Conservation (phyloP, 495 filamentous ascomycete species). For the Hypoxylon cercidicola region DNA sequence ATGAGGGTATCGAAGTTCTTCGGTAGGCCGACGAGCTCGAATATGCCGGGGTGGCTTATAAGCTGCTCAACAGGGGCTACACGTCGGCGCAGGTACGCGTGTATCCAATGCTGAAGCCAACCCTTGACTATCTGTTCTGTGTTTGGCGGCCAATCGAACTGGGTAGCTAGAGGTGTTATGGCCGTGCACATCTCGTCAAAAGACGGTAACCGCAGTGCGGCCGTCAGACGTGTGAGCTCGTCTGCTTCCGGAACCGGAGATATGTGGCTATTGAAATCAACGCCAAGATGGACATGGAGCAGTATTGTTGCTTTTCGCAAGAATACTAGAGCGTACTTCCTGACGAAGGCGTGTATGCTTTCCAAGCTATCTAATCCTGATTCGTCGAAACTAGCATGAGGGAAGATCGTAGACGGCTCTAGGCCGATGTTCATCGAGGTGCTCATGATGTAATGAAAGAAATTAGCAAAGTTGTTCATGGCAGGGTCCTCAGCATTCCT, state of each 20-base stretch:
- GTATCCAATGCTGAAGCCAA: conserved; percentile 77
- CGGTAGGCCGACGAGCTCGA: conserved; percentile 91
- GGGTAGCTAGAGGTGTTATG: conserved; percentile 52
- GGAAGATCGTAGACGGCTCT: conserved; percentile 17
- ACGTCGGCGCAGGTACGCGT: conserved; percentile 23
- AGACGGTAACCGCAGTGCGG: conserved; percentile 76
- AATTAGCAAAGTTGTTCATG: conserved; percentile 56
- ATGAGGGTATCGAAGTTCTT: conserved; percentile 92
- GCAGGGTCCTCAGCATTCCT: conserved; percentile 47
- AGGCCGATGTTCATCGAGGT: conserved; percentile 43
- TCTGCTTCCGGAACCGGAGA: conserved; percentile 71
- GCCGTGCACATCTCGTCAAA: conserved; percentile 78
- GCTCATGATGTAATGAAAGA: conserved; percentile 50
- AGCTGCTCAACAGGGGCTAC: conserved; percentile 49
- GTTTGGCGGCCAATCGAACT: conserved; percentile 53
- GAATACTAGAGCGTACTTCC: conserved; percentile 88
- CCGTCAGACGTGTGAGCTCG: conserved; percentile 85
- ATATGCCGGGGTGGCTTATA: conserved; percentile 83
- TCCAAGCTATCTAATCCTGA: conserved; percentile 54
- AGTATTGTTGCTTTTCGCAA: conserved; percentile 86
- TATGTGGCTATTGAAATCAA: conserved; percentile 83
- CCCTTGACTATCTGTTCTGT: conserved; percentile 66
- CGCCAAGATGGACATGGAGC: conserved; percentile 85
- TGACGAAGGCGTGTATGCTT: conserved; percentile 61
- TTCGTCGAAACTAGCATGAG: conserved; percentile 55